phyloP scores from a whole-genome alignment of 1,284 basidiomycete genomes.

The Dichomitus squalens region DNA sequence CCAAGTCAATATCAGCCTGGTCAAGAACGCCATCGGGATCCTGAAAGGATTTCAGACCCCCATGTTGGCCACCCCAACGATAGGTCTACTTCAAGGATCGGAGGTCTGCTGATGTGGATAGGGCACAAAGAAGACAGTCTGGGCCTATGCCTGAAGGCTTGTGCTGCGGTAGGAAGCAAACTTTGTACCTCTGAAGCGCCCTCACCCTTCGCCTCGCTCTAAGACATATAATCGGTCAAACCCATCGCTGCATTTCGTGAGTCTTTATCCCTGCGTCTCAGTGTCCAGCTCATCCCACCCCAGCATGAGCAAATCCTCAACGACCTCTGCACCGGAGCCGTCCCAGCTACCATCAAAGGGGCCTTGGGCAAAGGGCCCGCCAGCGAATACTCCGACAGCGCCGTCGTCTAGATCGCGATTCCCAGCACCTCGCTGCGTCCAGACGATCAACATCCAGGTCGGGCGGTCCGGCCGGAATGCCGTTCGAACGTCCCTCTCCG shows the following conservation, averaged over 20 bases:
- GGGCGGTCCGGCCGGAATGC: constrained; percentile 40
- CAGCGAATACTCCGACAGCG: constrained; percentile 55
- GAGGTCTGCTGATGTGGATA: too few species aligned
- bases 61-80: too few species aligned
- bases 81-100: too few species aligned
- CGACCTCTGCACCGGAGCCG: constrained; percentile 70
- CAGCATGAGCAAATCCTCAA: constrained; percentile 87
- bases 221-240: constrained; percentile 44
- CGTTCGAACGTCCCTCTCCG: constrained; percentile 52
- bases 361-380: constrained; percentile 84
- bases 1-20: too few species aligned
- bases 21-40: too few species aligned
- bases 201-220: too few species aligned
- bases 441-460: constrained; percentile 42
- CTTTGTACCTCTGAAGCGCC: too few species aligned
- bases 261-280: constrained; percentile 35
- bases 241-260: constrained; percentile 54
- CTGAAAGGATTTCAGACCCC: too few species aligned
- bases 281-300: constrained; percentile 13
- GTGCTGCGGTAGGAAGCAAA: too few species aligned
- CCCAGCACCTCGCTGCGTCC: constrained; percentile 61
- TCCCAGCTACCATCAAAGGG: constrained; percentile 72
- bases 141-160: too few species aligned
- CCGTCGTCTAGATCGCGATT: constrained; percentile 76
- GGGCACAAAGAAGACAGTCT: too few species aligned